A percentile compares a stretch with the other conserved stretches of the same genome.
Conservation (phyloP, 352 stramenopile genomes). For the Phytophthora pini region DNA sequence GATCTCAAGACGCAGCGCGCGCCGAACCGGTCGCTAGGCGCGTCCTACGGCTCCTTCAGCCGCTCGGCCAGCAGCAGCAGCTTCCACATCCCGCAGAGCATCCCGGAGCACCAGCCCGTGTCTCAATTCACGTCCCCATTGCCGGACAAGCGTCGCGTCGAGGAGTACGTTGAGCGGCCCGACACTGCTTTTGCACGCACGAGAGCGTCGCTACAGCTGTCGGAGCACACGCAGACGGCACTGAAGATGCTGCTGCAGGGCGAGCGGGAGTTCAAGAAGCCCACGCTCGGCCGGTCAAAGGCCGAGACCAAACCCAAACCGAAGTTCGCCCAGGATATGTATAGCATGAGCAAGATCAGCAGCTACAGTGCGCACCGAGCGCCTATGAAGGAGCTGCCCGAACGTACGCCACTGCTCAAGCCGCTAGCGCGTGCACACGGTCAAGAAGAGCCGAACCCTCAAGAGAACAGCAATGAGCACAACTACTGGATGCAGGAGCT, state of each 20-base stretch:
- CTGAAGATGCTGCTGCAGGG: slow-evolving; percentile 45
- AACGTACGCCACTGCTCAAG: slow-evolving; percentile 39
- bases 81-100: slow-evolving; percentile 78
- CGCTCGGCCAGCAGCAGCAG: slow-evolving; percentile 36
- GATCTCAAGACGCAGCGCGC: slow-evolving; percentile 61
- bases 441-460: slow-evolving; percentile 39
- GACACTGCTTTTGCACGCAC: slow-evolving; percentile 35
- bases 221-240: slow-evolving; percentile 33
- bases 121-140: slow-evolving; percentile 66
- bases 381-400: slow-evolving; percentile 41
- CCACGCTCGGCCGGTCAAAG: neutral
- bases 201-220: slow-evolving; percentile 32
- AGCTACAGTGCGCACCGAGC: slow-evolving; percentile 12
- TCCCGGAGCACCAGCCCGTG: slow-evolving; percentile 74
- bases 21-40: slow-evolving; percentile 12
- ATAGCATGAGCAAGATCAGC: slow-evolving; percentile 34
- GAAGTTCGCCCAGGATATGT: slow-evolving; percentile 26
- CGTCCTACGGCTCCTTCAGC: slow-evolving; percentile 73
- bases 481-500: slow-evolving; percentile 85
- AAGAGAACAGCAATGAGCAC: slow-evolving; percentile 51
- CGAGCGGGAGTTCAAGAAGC: slow-evolving; percentile 13
- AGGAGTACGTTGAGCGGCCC: slow-evolving; percentile 39
- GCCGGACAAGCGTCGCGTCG: slow-evolving; percentile 21
- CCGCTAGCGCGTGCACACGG: slow-evolving; percentile 30
- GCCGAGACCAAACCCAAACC: slow-evolving; percentile 13